A percentile compares a stretch with the other conserved stretches of the same genome.
phyloP scores from a whole-genome alignment of 176 grass and related monocot species.

The Panicum miliaceum region DNA sequence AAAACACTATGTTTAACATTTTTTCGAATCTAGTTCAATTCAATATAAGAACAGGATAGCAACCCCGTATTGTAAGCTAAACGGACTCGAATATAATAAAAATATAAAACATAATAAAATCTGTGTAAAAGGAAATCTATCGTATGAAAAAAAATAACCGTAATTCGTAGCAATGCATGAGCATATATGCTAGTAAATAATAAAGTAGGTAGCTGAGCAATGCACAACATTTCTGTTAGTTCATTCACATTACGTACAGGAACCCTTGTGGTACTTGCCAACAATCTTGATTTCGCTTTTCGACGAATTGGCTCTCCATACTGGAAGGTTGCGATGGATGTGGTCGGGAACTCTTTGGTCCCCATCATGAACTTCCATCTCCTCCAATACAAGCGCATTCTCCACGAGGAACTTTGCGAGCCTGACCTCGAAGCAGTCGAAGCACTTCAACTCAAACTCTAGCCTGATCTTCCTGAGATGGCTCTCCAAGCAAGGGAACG shows the following conservation, averaged over 20 bases:
- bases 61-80: no score
- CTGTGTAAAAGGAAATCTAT: no score
- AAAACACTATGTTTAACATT: no score
- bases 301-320: not conserved
- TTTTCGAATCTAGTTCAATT: no score
- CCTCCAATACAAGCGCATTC: not conserved
- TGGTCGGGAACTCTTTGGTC: not conserved
- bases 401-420: conserved; percentile 3
- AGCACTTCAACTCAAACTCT: not conserved
- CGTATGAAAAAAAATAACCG: no score
- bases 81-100: no score
- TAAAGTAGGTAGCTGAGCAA: not conserved
- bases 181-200: no score
- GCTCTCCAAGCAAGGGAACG: not conserved
- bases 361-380: conserved; percentile 9
- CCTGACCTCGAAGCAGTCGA: not conserved
- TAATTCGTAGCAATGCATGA: no score
- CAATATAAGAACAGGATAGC: no score
- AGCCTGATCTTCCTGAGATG: conserved; percentile 2
- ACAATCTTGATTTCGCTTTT: not conserved
- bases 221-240: not conserved
- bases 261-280: not conserved
- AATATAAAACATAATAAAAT: no score
- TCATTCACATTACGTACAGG: not conserved
- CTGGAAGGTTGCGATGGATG: not conserved